Evolutionary conservation across 2,329 filamentous ascomycete species (phyloP), one percentile per base, ranked within the genome.

Genomic region (Penicillium sp.): DNA sequence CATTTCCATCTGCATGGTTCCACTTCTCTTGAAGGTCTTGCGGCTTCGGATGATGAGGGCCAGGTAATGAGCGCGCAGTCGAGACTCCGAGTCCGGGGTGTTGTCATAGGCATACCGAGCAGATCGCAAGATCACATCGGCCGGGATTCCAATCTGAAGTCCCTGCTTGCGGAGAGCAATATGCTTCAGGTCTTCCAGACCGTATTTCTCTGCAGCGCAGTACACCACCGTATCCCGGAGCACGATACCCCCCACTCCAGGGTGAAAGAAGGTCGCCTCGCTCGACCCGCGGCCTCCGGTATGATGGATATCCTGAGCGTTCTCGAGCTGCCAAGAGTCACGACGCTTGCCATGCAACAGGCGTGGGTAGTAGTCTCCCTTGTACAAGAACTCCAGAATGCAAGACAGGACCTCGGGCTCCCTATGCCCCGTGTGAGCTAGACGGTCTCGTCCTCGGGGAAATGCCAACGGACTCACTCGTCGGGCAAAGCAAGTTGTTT

Each of bases 1-100:
- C 90, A 97, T 96, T 76, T 96, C 90, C 75, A 86, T 84, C 79
- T 96, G 90, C 89, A 96, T 94, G 70, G 90, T 96, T 72, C 90
- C 90, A 75, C 89, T 95, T 72, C 86, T 83, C 84, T 95, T 96
- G 72, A 97, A 96, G 62, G 88, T 95, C 77, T 89, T 89, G 70
- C 91, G 87, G 78, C 87, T 91, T 75, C 90, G 85, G 76, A 96
- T 95, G 71, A 96, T 94, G 71, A 96, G 81, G 67, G 90, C 88
- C 68, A 97, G 83, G 77, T 95, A 96, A 76, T 95, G 89, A 76
- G 90, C 90, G 74, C 90, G 89, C 69, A 97, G 83, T 62, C 84
- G 81, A 64, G 86, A 91, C 75, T 97, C 90, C 59, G 83, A 85
- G 74, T 95, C 87, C 56, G 90, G 89, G 61, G 91, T 96, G 76